Evolutionary conservation across 371 early-diverging fungal species (phyloP), one percentile per base, ranked within the genome.

Genomic region (Lichtheimia corymbifera): DNA sequence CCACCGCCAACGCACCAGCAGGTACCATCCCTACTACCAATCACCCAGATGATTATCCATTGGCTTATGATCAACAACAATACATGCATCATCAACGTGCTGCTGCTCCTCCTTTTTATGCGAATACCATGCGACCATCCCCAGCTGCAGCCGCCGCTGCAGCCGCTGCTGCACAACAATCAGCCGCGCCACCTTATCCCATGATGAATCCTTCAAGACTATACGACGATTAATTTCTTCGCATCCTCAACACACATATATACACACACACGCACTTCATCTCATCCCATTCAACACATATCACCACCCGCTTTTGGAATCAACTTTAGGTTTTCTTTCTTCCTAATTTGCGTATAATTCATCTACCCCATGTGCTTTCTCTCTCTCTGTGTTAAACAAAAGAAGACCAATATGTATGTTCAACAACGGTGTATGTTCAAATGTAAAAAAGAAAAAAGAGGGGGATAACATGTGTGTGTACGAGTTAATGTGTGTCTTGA

Each of bases 141-240:
- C 13, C 50, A 50, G 20, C 50, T 13, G 18, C 50, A 50, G 28
- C 28, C 25, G 56, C 27, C 6, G 47, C 57, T 27, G 25, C 47
- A 11, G 44, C 47, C 27, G 47, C 24, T 41, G 24, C 51, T 22
- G 25, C 59, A 51, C 30, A 49, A 59, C 30, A 35, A 35, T 35
- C 35, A 35, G 35, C 58, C 17, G 30, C 50, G 18, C 49, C 49
- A 42, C 59, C 42, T 24, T 59, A 59, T n/a, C 59, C 49, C 25
- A 22, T 59, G 59, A 59, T 59, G 59, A 59, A 59, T 28, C 51
- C 50, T 40, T 50, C 59, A 24, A 50, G 59, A 25, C 24, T 59
- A 2, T 59, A 59, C 25, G 51, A 50, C 42, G 51, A 59, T 22
- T 59, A 50, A 50, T 12, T 35, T 27, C 22, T 5, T 55, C 20